Conservation (phyloP, 2,329 filamentous ascomycete genomes). For the Rhinocladiella similis region DNA sequence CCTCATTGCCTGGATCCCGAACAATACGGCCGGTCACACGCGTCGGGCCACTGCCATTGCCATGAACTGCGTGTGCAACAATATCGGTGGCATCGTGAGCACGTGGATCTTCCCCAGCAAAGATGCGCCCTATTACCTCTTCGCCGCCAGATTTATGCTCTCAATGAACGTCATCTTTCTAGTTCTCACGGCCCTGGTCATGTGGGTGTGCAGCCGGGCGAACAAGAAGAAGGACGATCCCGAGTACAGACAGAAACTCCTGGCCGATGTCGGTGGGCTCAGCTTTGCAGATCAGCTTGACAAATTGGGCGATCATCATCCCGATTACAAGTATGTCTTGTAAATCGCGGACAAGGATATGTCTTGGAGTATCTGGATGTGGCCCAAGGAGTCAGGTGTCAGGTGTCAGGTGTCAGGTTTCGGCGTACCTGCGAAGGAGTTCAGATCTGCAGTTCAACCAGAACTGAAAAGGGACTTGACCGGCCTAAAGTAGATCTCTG, state of each 20-base stretch:
- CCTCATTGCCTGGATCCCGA: constrained; percentile 47
- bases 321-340: constrained; percentile 44
- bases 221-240: constrained; percentile 4
- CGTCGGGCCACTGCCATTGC: constrained; percentile 35
- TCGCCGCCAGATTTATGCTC: constrained; percentile 1
- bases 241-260: constrained; percentile 1
- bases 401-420: too few species aligned
- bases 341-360: background rate
- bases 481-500: too few species aligned
- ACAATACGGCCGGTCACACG: constrained; percentile 27
- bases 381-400: too few species aligned
- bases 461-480: too few species aligned
- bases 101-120: constrained; percentile 48
- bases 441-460: too few species aligned
- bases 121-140: constrained; percentile 55
- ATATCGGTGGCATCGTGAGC: constrained; percentile 53
- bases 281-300: constrained; percentile 37
- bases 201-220: background rate
- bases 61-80: constrained; percentile 37
- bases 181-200: background rate
- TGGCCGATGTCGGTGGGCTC: constrained; percentile 9
- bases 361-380: too few species aligned
- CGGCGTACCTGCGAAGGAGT: too few species aligned
- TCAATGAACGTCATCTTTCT: background rate
- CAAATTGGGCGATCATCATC: constrained; percentile 4